Evolutionary conservation across 2,329 filamentous ascomycete genomes (phyloP).

Genomic region (Trichophyton rubrum): DNA sequence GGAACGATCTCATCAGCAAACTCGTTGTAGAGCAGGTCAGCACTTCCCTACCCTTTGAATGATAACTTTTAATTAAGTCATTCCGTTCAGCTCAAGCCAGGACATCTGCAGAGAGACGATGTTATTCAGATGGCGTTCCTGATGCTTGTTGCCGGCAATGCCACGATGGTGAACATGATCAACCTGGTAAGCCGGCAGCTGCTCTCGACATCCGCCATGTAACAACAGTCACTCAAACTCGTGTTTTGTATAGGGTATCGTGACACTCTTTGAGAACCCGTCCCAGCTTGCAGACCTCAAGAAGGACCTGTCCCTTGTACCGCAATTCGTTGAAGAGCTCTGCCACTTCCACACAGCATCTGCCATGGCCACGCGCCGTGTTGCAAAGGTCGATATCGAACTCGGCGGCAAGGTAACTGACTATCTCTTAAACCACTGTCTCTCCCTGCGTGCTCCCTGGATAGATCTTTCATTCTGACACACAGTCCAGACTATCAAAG

Average conservation of each 20-base stretch:
- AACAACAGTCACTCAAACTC: background rate
- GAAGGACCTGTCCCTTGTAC: constrained; percentile 26
- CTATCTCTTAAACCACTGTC: no score
- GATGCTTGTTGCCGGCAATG: constrained; percentile 41
- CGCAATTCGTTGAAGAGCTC: constrained; percentile 37
- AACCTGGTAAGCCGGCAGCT: constrained; percentile 23
- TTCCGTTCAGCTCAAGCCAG: constrained; percentile 17
- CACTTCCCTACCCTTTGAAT: background rate
- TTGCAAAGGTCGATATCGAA: constrained; percentile 37
- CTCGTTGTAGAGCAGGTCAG: constrained; percentile 19
- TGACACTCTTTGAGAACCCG: constrained; percentile 35
- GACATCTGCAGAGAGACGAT: constrained; percentile 21
- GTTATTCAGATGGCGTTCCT: constrained; percentile 39
- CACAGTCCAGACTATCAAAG: constrained; percentile 25
- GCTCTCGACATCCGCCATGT: background rate
- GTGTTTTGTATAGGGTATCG: constrained; percentile 27
- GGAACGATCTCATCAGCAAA: constrained; percentile 38
- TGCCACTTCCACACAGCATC: constrained; percentile 39
- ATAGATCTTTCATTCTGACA: background rate
- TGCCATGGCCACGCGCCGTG: constrained; percentile 37
- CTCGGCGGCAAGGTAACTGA: constrained; percentile 29
- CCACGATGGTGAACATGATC: constrained; percentile 43
- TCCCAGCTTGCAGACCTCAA: constrained; percentile 33
- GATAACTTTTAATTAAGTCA: background rate
- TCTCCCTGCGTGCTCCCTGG: background rate